Evolutionary conservation across 2,329 filamentous ascomycete species (phyloP).

Genomic region (Penicillium brasilianum): DNA sequence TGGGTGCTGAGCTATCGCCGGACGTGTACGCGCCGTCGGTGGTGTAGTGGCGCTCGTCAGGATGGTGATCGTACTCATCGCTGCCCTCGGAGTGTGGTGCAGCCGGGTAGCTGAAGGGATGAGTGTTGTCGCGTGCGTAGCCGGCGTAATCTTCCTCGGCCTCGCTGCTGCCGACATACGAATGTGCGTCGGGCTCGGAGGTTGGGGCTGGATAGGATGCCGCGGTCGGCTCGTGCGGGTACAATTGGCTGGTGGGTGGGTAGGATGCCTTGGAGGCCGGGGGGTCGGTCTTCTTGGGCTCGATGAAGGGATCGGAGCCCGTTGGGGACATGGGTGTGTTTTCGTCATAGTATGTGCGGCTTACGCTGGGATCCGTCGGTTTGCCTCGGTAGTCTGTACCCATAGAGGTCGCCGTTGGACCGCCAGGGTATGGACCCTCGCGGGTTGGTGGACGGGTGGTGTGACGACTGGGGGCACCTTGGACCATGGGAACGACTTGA

Average conservation of each 20-base stretch:
- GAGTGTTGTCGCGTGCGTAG: slow-evolving; percentile 64
- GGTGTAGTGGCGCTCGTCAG: slow-evolving; percentile 55
- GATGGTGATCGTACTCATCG: slow-evolving; percentile 61
- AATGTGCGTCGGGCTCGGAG: slow-evolving; percentile 52
- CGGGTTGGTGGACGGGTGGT: slow-evolving; percentile 54
- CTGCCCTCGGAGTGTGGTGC: slow-evolving; percentile 53
- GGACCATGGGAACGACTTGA: slow-evolving; percentile 91
- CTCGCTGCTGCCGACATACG: slow-evolving; percentile 63
- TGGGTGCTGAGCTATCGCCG: slow-evolving; percentile 32
- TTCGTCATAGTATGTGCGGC: slow-evolving; percentile 58
- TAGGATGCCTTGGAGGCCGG: slow-evolving; percentile 41
- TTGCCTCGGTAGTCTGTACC: slow-evolving; percentile 35
- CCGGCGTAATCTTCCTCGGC: slow-evolving; percentile 74
- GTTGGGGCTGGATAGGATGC: slow-evolving; percentile 45
- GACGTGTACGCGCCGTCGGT: slow-evolving; percentile 34
- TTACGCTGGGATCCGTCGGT: slow-evolving; percentile 37
- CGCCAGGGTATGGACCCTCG: slow-evolving; percentile 51
- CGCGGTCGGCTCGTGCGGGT: slow-evolving; percentile 45
- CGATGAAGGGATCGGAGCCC: slow-evolving; percentile 67
- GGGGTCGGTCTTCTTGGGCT: slow-evolving; percentile 41
- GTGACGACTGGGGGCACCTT: slow-evolving; percentile 65
- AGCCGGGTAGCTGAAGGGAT: slow-evolving; percentile 61
- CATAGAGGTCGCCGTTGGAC: slow-evolving; percentile 38
- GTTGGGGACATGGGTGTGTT: slow-evolving; percentile 56
- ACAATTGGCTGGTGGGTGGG: slow-evolving; percentile 37